These are phyloP conservation scores for Cyberlindnera misumaiensis DNA, from an alignment of 805 yeast genomes.

Conservation along the genomic window DNA sequence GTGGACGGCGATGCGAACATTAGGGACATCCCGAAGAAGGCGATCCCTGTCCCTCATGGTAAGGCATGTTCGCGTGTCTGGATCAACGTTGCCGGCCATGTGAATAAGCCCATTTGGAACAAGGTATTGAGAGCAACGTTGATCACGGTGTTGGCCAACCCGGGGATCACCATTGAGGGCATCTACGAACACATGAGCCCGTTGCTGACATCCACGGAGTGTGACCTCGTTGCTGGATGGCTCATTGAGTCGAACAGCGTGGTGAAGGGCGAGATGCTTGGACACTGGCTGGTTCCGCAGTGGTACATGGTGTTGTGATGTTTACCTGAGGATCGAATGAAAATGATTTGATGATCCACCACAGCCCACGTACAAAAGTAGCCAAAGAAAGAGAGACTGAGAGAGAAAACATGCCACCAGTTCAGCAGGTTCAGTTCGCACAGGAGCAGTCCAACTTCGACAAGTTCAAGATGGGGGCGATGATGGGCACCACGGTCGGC, in stretches of 20 bases:
- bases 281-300: constrained; percentile 35
- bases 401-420: constrained; percentile 32
- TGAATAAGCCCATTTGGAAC: constrained; percentile 57
- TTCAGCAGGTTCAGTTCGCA: constrained; percentile 50
- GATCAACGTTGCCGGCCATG: constrained; percentile 59
- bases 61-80: constrained; percentile 62
- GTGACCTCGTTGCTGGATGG: constrained; percentile 36
- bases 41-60: constrained; percentile 46
- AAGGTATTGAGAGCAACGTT: constrained; percentile 43
- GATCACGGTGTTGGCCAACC: constrained; percentile 40
- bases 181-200: constrained; percentile 18
- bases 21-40: constrained; percentile 6
- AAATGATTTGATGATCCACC: no score
- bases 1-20: constrained; percentile 5
- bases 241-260: constrained; percentile 36
- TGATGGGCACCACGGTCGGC: constrained; percentile 86
- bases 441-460: constrained; percentile 85
- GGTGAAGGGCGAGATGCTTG: constrained; percentile 27
- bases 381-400: no score
- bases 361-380: no score
- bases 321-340: no score
- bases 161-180: constrained; percentile 38
- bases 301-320: constrained; percentile 35
- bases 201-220: constrained; percentile 25
- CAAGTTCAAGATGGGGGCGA: constrained; percentile 95